Evolutionary conservation across 1,284 basidiomycete species (phyloP).

Genomic region (Fistulina hepatica): DNA sequence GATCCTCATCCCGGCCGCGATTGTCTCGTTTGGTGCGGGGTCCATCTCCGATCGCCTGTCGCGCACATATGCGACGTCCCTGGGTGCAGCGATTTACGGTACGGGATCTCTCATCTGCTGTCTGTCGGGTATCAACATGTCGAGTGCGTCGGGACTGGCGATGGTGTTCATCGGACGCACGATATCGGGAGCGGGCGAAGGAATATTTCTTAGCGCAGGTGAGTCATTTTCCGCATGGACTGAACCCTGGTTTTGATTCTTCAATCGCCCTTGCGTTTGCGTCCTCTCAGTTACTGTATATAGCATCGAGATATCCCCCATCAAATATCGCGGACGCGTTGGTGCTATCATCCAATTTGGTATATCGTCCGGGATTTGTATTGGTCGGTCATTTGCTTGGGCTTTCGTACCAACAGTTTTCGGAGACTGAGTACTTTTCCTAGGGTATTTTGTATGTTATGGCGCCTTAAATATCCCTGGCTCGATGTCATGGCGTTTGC

Average conservation of each 20-base stretch:
- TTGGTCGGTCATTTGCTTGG: no score
- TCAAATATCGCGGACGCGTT: constrained; percentile 31
- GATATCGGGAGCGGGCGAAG: constrained; percentile 37
- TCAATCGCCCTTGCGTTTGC: no score
- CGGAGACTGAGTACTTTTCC: no score
- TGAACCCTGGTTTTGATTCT: no score
- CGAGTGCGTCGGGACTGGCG: constrained; percentile 1
- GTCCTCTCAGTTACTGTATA: constrained; percentile 38
- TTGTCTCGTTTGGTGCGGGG: not conserved
- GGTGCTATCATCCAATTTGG: constrained; percentile 34
- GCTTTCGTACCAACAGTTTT: no score
- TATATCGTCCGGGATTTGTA: constrained; percentile 21
- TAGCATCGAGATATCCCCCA: constrained; percentile 33
- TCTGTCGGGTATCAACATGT: constrained; percentile 1
- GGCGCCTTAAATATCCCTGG: constrained; percentile 28
- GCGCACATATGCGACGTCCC: constrained; percentile 16
- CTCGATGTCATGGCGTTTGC: constrained; percentile 37
- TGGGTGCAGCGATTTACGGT: constrained; percentile 26
- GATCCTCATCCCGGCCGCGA: constrained; percentile 1
- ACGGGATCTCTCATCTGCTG: constrained; percentile 28
- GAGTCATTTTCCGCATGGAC: no score
- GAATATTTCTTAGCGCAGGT: constrained; percentile 35
- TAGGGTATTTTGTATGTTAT: constrained; percentile 42
- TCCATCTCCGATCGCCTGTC: constrained; percentile 27
- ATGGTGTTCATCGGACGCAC: constrained; percentile 36